Conservation (phyloP, 78 protist species). For the Tieghemostelium lacteum region DNA sequence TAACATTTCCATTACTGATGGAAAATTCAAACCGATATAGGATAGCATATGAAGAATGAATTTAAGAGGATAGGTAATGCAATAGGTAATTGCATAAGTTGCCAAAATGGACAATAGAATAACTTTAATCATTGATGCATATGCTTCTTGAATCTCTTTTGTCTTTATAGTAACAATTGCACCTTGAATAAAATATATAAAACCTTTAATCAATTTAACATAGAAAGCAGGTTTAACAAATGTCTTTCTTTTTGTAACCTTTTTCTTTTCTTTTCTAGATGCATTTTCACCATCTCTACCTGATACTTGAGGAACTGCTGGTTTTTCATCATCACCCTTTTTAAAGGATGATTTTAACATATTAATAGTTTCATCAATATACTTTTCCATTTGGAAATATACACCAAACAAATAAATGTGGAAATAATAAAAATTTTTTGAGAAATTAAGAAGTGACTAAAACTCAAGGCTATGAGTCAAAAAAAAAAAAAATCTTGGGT, state of each 20-base stretch:
- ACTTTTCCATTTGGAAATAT: constrained; percentile 31
- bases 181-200: constrained; percentile 8
- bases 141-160: not conserved
- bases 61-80: constrained; percentile 21
- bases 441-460: too few relatives aligned
- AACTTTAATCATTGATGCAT: constrained; percentile 4
- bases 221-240: constrained; percentile 19
- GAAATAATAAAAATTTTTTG: not conserved
- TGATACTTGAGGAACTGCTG: not conserved
- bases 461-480: too few relatives aligned
- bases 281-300: not conserved
- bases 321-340: not conserved
- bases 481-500: too few relatives aligned
- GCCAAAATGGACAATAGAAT: constrained; percentile 29
- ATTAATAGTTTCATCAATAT: constrained; percentile 12
- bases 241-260: constrained; percentile 45
- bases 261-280: constrained; percentile 12
- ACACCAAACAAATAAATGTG: not conserved
- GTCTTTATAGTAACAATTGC: not conserved
- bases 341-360: constrained; percentile 4
- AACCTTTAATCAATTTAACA: constrained; percentile 45
- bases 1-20: not conserved
- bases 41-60: not conserved
- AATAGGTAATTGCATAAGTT: not conserved
- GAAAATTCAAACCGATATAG: not conserved